Evolutionary conservation across 306 rosid species (phyloP).

Genomic region (Glycyrrhiza uralensis): DNA sequence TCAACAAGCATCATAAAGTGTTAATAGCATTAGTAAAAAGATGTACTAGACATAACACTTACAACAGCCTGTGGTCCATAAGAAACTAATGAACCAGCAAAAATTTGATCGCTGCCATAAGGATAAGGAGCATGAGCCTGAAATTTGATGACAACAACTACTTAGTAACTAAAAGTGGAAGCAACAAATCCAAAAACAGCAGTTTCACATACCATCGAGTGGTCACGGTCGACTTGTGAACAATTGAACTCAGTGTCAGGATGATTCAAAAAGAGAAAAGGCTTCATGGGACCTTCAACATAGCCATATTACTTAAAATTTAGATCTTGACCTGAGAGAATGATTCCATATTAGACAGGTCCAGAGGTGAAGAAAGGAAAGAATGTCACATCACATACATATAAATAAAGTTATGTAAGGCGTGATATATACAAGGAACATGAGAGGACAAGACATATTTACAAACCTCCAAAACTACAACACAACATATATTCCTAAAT

Average conservation of each 20-base stretch:
- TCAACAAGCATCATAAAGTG: not conserved
- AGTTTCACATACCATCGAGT: constrained; percentile 57
- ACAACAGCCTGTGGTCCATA: constrained; percentile 62
- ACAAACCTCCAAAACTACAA: not conserved
- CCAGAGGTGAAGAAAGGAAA: not conserved
- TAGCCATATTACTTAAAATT: constrained; percentile 31
- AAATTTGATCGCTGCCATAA: constrained; percentile 56
- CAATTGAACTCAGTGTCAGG: constrained; percentile 35
- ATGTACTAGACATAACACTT: constrained; percentile 32
- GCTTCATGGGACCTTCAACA: constrained; percentile 53
- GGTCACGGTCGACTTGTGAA: constrained; percentile 42
- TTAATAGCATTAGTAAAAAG: not conserved
- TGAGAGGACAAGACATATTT: not conserved
- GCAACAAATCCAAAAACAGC: not conserved
- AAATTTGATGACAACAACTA: constrained; percentile 14
- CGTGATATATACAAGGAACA: not conserved
- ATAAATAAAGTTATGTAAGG: not conserved
- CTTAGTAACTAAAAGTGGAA: constrained; percentile 15
- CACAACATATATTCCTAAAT: not conserved
- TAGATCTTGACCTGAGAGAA: constrained; percentile 48
- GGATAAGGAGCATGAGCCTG: constrained; percentile 62
- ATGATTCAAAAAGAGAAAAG: constrained; percentile 37
- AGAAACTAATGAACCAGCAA: constrained; percentile 40
- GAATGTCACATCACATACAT: not conserved
- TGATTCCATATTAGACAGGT: constrained; percentile 11